A percentile compares a stretch with the other conserved stretches of the same genome.
Evolutionary conservation across 257 asterid species (phyloP).

Genomic region (Nicotiana noctiflora): DNA sequence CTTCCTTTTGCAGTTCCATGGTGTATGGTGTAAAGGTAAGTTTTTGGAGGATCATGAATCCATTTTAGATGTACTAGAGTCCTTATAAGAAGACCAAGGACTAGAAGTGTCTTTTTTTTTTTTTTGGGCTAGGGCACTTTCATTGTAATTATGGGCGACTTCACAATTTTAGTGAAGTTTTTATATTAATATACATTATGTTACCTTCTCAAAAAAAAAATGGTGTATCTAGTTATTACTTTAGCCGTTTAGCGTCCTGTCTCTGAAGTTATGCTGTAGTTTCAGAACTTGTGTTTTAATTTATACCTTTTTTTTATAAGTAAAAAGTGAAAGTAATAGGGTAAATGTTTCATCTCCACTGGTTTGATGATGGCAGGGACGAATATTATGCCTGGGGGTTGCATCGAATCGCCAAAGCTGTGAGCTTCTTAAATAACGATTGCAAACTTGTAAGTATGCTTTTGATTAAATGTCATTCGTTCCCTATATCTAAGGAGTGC

Average conservation of each 20-base stretch:
- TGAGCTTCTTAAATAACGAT: constrained; percentile 97
- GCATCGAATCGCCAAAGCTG: constrained; percentile 97
- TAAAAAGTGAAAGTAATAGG: no score
- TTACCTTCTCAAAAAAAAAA: no score
- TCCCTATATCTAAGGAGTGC: neutral
- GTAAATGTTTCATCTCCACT: no score
- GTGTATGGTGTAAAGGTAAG: no score
- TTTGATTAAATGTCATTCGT: constrained; percentile 2
- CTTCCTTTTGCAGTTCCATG: neutral
- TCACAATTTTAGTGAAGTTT: no score
- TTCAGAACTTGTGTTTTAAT: neutral
- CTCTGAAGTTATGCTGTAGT: neutral
- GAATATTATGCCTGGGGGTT: constrained; percentile 98
- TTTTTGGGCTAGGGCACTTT: no score
- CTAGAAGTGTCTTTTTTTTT: no score
- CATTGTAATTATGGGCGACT: no score
- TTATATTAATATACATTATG: no score
- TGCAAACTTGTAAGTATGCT: constrained; percentile 74
- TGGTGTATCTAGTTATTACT: neutral
- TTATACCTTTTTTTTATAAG: neutral
- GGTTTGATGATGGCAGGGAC: constrained; percentile 46
- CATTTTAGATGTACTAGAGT: no score
- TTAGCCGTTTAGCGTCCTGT: neutral
- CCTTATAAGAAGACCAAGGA: no score
- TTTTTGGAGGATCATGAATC: no score